Percentiles rank a stretch among this genome's conserved stretches.
Evolutionary conservation across 768 basidiomycete species (phyloP).

Genomic region (Neoboletus subvelutipes): DNA sequence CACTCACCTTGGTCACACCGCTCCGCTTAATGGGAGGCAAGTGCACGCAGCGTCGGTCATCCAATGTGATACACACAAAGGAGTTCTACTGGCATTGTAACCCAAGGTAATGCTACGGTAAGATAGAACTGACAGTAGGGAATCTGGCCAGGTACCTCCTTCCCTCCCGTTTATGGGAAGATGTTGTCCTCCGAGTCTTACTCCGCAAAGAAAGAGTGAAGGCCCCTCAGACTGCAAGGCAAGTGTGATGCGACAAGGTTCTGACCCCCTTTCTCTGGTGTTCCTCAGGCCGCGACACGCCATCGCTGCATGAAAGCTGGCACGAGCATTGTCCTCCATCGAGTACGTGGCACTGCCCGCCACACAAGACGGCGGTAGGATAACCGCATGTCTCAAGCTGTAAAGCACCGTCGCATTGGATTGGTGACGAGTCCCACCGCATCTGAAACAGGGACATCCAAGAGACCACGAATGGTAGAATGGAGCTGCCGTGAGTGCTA

Average conservation of each 20-base stretch:
- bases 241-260: not conserved
- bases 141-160: not conserved
- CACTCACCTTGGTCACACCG: not conserved
- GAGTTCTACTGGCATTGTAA: not conserved
- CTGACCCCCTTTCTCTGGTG: not conserved
- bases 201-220: not conserved
- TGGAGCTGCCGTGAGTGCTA: not conserved
- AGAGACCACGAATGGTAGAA: not conserved
- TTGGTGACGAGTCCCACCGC: not conserved
- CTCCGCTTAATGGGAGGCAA: not conserved
- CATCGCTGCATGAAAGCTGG: not conserved
- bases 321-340: not conserved
- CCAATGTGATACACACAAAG: not conserved
- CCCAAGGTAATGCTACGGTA: not conserved
- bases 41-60: not conserved
- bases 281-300: not conserved
- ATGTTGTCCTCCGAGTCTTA: no score
- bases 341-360: not conserved
- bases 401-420: conserved; percentile 7
- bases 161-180: not conserved
- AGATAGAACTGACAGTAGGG: not conserved
- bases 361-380: not conserved
- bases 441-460: not conserved
- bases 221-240: not conserved
- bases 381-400: not conserved